phyloP scores from a whole-genome alignment of 768 basidiomycete genomes.

The Tylopilus intermedius region DNA sequence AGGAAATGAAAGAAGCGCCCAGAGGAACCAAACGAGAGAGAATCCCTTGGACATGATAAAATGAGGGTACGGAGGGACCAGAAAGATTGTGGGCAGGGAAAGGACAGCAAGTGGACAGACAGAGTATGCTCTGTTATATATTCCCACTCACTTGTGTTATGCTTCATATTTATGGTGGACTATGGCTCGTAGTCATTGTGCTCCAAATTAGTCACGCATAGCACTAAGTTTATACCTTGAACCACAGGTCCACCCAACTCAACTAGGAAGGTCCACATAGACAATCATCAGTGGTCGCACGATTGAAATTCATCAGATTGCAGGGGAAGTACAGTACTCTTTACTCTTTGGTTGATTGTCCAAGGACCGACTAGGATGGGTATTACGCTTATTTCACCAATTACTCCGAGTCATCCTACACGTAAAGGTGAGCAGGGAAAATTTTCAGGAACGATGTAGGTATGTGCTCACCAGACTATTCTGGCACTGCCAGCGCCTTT shows the following conservation, averaged over 20 bases:
- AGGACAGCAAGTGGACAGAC: too few relatives aligned
- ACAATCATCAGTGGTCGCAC: background rate
- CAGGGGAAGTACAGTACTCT: slow-evolving; percentile 29
- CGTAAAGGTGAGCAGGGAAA: background rate
- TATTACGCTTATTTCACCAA: slow-evolving; percentile 27
- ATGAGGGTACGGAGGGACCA: slow-evolving; percentile 6
- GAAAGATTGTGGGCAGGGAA: background rate
- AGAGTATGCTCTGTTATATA: background rate
- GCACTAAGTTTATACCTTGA: background rate
- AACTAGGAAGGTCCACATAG: background rate
- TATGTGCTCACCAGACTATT: slow-evolving; percentile 35
- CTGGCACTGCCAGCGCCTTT: slow-evolving; percentile 37
- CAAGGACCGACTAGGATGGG: slow-evolving; percentile 24
- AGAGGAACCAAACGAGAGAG: background rate
- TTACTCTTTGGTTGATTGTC: slow-evolving; percentile 25
- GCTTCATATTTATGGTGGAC: background rate
- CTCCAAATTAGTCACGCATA: background rate
- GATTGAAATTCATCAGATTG: slow-evolving; percentile 24
- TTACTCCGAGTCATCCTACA: slow-evolving; percentile 21
- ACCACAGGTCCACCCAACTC: background rate
- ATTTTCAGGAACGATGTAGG: background rate
- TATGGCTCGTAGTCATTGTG: slow-evolving; percentile 1
- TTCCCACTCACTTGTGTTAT: slow-evolving; percentile 1
- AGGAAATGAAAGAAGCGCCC: slow-evolving; percentile 8
- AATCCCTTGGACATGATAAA: slow-evolving; percentile 1